Percentiles rank a stretch among this genome's conserved stretches.
Conservation (phyloP, 164 flowering plant genomes). For the Magnolia kwangsiensis region DNA sequence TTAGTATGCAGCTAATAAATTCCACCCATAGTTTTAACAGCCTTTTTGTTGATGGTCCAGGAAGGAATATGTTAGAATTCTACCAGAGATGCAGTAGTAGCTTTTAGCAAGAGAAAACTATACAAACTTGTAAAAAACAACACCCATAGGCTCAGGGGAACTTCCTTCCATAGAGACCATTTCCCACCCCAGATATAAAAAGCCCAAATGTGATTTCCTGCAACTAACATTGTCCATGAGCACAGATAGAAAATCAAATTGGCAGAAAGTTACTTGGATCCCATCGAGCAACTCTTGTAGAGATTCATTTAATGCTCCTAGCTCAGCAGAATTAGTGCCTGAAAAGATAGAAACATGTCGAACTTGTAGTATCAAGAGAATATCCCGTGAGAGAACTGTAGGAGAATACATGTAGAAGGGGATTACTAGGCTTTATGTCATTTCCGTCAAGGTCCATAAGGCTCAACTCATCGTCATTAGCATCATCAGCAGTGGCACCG, state of each 20-base stretch:
- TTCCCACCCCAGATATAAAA: not conserved
- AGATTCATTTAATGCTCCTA: conserved; percentile 77
- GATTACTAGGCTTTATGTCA: conserved; percentile 66
- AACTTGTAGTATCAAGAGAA: not conserved
- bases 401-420: not conserved
- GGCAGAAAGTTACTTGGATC: conserved; percentile 61
- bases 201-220: conserved; percentile 2
- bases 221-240: not conserved
- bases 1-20: too few relatives aligned
- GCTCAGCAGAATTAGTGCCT: conserved; percentile 69
- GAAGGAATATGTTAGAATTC: not conserved
- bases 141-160: not conserved
- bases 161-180: not conserved
- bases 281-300: conserved; percentile 93
- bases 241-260: not conserved
- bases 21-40: too few relatives aligned
- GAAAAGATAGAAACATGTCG: conserved; percentile 6
- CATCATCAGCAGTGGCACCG: conserved; percentile 44
- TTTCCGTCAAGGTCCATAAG: conserved; percentile 91
- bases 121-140: not conserved
- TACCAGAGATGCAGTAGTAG: too few relatives aligned
- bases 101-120: not conserved
- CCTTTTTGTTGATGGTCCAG: too few relatives aligned
- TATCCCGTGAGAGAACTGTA: not conserved
- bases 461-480: conserved; percentile 83